Base-by-base conservation (phyloP, 2,329 filamentous ascomycete genomes). In the Penicillium sp. region DNA sequence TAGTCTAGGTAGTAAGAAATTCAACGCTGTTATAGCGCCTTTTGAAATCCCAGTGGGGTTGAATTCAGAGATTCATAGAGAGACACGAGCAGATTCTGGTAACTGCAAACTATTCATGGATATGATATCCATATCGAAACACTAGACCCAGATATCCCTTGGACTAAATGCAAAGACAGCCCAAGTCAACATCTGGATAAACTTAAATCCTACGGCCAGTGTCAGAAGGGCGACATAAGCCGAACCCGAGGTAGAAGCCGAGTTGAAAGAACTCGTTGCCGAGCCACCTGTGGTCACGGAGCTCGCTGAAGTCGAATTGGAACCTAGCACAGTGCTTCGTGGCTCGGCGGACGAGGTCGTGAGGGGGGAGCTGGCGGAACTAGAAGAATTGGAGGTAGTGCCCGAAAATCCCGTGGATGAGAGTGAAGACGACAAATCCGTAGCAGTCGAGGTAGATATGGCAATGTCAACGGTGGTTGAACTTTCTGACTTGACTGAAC, bases 331-430 rank as follows among this genome's bases (percentile, higher is more conserved):
- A 27, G 35, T 40, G 6, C 2, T 29, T 6, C 25, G 1, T 0
- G 35, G 10, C 10, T 40, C 25, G 15, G 17, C 8, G 2, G 21
- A 49, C 1, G 31, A n/a, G 3, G 8, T n/a, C 6, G 4, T 37
- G 5, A 4, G 8, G 15, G 7, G 15, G 3, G 19, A 19, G 15
- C 21, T 8, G 2, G 10, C 12, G 9, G 33, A 1, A n/a, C 3
- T 38, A 4, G 17, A 50, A 27, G 2, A 13, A 19, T 27, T 15
- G 6, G 17, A 8, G 6, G 10, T 19, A 27, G 10, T 1, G 2
- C 9, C 2, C 2, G 17, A 7, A 19, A 21, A 0, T 2, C 0
- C 6, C 12, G 19, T 15, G 19, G 19, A 15, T 6, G 6, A 21
- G 12, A 15, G 6, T 12, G 12, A 33, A 33, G 43, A 21, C n/a